Evolutionary conservation across 768 basidiomycete genomes (phyloP).

Genomic region (Flagelloscypha sp.): DNA sequence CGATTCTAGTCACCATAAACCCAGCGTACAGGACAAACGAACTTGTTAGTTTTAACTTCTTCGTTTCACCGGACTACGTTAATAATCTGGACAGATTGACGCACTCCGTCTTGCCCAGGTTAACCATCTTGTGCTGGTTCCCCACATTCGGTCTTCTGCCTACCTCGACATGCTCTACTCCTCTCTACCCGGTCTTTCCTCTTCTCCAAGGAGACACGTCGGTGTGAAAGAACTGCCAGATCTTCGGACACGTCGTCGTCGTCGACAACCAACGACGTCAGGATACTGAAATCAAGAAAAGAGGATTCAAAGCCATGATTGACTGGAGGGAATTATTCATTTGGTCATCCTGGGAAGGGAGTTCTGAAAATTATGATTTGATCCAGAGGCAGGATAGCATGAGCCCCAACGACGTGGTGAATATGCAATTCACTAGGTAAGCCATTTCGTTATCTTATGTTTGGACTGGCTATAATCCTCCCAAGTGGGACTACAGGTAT

Average conservation of each 20-base stretch:
- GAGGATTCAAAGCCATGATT: slow-evolving; percentile 40
- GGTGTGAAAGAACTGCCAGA: slow-evolving; percentile 51
- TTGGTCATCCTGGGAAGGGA: slow-evolving; percentile 44
- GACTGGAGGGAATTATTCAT: slow-evolving; percentile 70
- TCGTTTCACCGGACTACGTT: background rate
- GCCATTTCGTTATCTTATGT: slow-evolving; percentile 3
- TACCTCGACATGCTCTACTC: slow-evolving; percentile 55
- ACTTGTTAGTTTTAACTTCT: slow-evolving; percentile 42
- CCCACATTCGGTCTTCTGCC: slow-evolving; percentile 53
- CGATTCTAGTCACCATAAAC: slow-evolving; percentile 75
- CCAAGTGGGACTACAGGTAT: slow-evolving; percentile 73
- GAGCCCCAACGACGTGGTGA: slow-evolving; percentile 77
- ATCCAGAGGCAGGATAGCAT: no score
- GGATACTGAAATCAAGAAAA: slow-evolving; percentile 27
- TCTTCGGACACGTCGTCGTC: slow-evolving; percentile 55
- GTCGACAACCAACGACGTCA: slow-evolving; percentile 50
- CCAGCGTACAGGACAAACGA: slow-evolving; percentile 71
- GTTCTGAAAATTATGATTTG: slow-evolving; percentile 35
- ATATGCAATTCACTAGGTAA: slow-evolving; percentile 81
- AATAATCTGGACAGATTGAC: slow-evolving; percentile 34
- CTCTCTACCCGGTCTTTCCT: slow-evolving; percentile 47
- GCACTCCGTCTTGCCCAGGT: slow-evolving; percentile 58
- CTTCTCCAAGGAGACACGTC: slow-evolving; percentile 44
- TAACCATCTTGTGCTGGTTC: slow-evolving; percentile 65
- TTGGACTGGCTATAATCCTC: background rate